Conservation (phyloP, 2,329 filamentous ascomycete species). For the Bimuria novae-zelandiae region DNA sequence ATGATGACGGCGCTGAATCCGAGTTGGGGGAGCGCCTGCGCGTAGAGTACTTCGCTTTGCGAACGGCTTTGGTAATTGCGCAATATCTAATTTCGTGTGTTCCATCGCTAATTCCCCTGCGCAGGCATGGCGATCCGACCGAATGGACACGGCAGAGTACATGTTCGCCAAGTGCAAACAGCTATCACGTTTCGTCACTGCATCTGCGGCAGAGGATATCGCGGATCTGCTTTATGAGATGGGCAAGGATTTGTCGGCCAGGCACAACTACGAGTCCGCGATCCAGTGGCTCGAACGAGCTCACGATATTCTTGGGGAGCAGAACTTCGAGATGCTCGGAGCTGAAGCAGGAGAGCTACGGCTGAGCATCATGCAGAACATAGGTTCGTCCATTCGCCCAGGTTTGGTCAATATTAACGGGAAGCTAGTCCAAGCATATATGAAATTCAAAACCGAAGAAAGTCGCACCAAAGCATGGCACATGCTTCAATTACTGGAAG, state of each 20-base stretch:
- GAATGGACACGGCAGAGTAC: slow-evolving; percentile 76
- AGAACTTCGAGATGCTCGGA: slow-evolving; percentile 61
- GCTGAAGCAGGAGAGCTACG: slow-evolving; percentile 66
- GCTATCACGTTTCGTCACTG: slow-evolving; percentile 49
- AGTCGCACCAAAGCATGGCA: slow-evolving; percentile 58
- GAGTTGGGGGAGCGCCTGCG: slow-evolving; percentile 50
- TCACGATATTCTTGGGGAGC: slow-evolving; percentile 60
- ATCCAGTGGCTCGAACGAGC: slow-evolving; percentile 76
- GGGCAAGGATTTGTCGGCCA: slow-evolving; percentile 62
- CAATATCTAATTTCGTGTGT: not conserved
- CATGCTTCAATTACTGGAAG: slow-evolving; percentile 65
- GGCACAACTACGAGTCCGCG: slow-evolving; percentile 60
- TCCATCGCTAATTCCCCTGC: not conserved
- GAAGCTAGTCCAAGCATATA: slow-evolving; percentile 58
- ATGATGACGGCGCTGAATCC: slow-evolving; percentile 28
- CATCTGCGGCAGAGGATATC: slow-evolving; percentile 62
- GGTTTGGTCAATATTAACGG: not conserved
- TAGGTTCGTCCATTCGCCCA: slow-evolving; percentile 33
- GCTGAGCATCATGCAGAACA: slow-evolving; percentile 66
- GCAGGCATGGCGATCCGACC: slow-evolving; percentile 75
- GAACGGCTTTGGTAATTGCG: slow-evolving; percentile 66
- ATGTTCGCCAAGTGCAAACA: slow-evolving; percentile 67
- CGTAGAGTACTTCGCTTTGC: slow-evolving; percentile 67
- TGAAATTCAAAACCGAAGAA: slow-evolving; percentile 55
- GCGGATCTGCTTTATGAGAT: slow-evolving; percentile 74